phyloP scores from a whole-genome alignment of 2,329 filamentous ascomycete species.

The Curvularia hawaiiensis region DNA sequence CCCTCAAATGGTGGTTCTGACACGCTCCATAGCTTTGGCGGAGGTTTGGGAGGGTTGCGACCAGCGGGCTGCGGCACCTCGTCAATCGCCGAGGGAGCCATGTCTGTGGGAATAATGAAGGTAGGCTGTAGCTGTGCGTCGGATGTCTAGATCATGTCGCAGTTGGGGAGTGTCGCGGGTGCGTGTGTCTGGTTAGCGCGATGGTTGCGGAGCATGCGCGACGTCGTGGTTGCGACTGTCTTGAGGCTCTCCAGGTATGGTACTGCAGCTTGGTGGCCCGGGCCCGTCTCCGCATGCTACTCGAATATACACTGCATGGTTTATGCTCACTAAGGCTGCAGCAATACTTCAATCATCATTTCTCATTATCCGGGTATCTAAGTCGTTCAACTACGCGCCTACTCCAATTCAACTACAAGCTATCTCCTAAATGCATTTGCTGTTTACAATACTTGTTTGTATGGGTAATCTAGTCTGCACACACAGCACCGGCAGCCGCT shows the following conservation, averaged over 20 bases:
- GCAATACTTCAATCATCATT: background rate
- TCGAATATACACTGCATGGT: background rate
- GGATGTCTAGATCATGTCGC: conserved; percentile 36
- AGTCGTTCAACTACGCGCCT: background rate
- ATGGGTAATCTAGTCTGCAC: background rate
- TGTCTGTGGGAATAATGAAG: conserved; percentile 22
- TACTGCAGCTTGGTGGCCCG: conserved; percentile 26
- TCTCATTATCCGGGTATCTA: conserved; percentile 11
- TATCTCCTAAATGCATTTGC: background rate
- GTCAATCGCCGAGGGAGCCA: conserved; percentile 46
- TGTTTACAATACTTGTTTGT: background rate
- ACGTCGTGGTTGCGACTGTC: conserved; percentile 21
- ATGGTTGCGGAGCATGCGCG: conserved; percentile 20
- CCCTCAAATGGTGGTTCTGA: conserved; percentile 67
- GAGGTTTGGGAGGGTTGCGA: conserved; percentile 59
- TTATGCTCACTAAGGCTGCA: background rate
- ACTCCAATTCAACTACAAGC: background rate
- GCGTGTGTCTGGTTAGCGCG: conserved; percentile 21
- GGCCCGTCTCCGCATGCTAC: conserved; percentile 26
- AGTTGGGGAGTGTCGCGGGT: conserved; percentile 18
- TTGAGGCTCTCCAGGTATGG: conserved; percentile 18
- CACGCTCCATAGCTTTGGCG: conserved; percentile 58
- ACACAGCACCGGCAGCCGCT: background rate
- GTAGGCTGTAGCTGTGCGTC: conserved; percentile 14
- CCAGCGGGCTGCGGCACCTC: conserved; percentile 49